Evolutionary conservation across 1,284 basidiomycete genomes (phyloP).

Genomic region (Moesziomyces sp.): DNA sequence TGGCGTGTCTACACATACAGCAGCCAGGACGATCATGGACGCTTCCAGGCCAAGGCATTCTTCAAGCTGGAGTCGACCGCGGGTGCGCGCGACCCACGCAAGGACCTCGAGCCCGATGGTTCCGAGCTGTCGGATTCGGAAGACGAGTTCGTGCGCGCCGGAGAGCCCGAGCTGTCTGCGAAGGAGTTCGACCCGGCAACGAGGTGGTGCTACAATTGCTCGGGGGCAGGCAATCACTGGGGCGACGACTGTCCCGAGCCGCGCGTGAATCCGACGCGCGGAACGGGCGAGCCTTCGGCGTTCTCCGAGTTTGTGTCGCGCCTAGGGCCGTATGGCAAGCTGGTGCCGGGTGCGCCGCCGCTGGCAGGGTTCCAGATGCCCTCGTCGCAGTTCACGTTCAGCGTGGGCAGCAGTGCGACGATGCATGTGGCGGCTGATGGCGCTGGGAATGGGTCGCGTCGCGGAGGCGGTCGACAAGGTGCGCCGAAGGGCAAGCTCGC

Average conservation of each 20-base stretch:
- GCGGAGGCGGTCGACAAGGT: conserved; percentile 4
- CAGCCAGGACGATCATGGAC: conserved; percentile 72
- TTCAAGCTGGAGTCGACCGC: conserved; percentile 14
- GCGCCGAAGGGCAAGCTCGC: conserved; percentile 5
- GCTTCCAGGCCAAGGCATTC: conserved; percentile 28
- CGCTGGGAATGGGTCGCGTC: conserved; percentile 5
- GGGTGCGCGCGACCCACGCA: conserved; percentile 15
- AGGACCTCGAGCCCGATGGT: conserved; percentile 25
- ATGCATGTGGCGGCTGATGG: conserved; percentile 41
- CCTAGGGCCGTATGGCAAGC: conserved; percentile 79
- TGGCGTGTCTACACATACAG: conserved; percentile 89
- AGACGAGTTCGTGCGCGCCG: conserved; percentile 22
- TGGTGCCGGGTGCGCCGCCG: conserved; percentile 30
- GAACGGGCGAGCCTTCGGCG: conserved; percentile 75
- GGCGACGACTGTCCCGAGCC: conserved; percentile 83
- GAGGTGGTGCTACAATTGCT: conserved; percentile 90
- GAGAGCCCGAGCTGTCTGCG: conserved; percentile 22
- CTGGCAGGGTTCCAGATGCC: conserved; percentile 29
- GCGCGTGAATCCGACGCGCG: conserved; percentile 71
- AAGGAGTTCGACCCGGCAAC: conserved; percentile 68
- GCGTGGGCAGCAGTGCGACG: conserved; percentile 31
- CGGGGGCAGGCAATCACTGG: conserved; percentile 77
- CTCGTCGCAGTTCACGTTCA: conserved; percentile 45
- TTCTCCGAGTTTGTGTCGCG: conserved; percentile 78
- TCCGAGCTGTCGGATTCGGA: conserved; percentile 33